A percentile compares a stretch with the other conserved stretches of the same genome.
Conservation (phyloP, 345 rosid species). For the Cardamine occulta region DNA sequence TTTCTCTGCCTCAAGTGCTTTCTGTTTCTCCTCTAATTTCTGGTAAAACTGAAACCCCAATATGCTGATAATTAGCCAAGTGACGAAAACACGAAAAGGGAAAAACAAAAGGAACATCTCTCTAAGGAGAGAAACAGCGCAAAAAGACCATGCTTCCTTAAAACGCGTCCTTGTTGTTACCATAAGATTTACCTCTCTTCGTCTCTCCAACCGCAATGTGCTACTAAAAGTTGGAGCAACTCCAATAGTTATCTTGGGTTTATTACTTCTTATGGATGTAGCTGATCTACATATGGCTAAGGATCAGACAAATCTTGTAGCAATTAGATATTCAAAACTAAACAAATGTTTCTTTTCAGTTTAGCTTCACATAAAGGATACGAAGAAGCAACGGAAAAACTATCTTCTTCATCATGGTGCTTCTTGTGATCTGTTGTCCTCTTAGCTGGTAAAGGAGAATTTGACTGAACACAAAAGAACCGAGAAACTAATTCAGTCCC, state of each 20-base stretch:
- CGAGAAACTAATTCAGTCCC: conserved; percentile 1
- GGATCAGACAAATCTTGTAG: conserved; percentile 44
- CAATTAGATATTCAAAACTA: conserved; percentile 8
- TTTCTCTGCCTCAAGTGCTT: conserved; percentile 79
- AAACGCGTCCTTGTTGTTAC: background rate
- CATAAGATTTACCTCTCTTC: conserved; percentile 72
- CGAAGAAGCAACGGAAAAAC: conserved; percentile 84
- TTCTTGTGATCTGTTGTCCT: conserved; percentile 55
- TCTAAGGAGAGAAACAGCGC: conserved; percentile 13
- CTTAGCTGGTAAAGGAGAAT: conserved; percentile 59
- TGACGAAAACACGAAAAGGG: conserved; percentile 22
- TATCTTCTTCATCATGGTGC: conserved; percentile 80
- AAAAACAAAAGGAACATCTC: background rate
- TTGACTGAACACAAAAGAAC: conserved; percentile 49
- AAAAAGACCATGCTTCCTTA: background rate
- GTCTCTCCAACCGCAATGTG: conserved; percentile 70
- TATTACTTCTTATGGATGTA: conserved; percentile 63
- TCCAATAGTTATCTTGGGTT: conserved; percentile 74
- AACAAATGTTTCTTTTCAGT: background rate
- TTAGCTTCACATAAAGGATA: conserved; percentile 60
- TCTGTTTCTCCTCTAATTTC: conserved; percentile 85
- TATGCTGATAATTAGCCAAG: conserved; percentile 27
- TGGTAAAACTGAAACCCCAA: conserved; percentile 63
- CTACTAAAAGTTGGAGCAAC: conserved; percentile 85
- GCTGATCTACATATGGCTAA: conserved; percentile 70